Percentiles rank a stretch among this genome's conserved stretches.
phyloP scores from a whole-genome alignment of 2,329 filamentous ascomycete species.

The Aspergillus sp. region DNA sequence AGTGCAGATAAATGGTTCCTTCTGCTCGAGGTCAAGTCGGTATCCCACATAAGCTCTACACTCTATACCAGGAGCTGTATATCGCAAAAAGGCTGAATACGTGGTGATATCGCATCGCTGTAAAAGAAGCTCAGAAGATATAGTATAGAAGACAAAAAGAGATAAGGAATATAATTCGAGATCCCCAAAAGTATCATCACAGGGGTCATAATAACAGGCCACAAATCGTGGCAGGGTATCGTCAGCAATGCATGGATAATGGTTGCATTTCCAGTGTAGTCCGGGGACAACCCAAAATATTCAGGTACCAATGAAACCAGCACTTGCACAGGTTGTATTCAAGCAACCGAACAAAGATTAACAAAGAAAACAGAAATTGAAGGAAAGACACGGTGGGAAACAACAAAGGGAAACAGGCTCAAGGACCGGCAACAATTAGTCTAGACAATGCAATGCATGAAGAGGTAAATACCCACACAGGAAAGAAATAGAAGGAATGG shows the following conservation, averaged over 20 bases:
- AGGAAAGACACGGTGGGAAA: background rate
- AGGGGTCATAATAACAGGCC: constrained; percentile 23
- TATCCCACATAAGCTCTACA: background rate
- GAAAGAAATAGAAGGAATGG: background rate
- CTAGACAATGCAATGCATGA: background rate
- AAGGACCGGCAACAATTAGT: background rate
- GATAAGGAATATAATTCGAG: background rate
- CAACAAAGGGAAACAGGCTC: background rate
- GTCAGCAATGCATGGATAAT: constrained; percentile 18
- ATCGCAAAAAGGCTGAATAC: background rate
- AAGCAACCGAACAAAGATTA: constrained; percentile 1
- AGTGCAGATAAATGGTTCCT: too few species aligned
- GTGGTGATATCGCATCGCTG: background rate
- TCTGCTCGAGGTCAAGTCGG: background rate
- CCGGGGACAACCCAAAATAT: background rate
- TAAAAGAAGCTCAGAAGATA: background rate
- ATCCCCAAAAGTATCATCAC: constrained; percentile 15
- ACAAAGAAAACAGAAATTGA: background rate
- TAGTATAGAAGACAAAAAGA: background rate
- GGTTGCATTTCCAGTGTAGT: background rate
- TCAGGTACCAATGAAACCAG: background rate
- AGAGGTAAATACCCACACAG: background rate
- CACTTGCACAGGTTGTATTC: background rate
- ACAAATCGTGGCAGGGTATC: constrained; percentile 23
- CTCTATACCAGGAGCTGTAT: background rate